phyloP scores from a whole-genome alignment of 129 eudicot genomes.

The Escallonia herrerae region DNA sequence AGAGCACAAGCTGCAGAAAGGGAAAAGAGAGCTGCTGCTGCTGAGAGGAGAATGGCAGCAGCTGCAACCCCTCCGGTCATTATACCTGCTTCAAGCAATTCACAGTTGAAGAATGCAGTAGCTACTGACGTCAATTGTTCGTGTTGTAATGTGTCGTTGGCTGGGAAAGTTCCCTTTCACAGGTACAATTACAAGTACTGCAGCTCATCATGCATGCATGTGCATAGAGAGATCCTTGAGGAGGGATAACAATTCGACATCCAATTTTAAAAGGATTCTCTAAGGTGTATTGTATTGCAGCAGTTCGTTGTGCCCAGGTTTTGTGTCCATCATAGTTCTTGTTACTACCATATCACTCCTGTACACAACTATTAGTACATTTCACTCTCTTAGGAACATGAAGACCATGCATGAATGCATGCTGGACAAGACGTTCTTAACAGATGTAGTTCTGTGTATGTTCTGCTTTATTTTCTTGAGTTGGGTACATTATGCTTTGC shows the following conservation, averaged over 20 bases:
- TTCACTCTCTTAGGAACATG: too few relatives aligned
- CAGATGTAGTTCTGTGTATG: too few relatives aligned
- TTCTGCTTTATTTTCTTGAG: too few relatives aligned
- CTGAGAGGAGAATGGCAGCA: constrained; percentile 80
- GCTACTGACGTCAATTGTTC: constrained; percentile 52
- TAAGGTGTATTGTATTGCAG: too few relatives aligned
- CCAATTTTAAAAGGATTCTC: not conserved
- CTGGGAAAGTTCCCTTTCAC: constrained; percentile 88
- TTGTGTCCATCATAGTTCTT: too few relatives aligned
- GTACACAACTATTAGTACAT: too few relatives aligned
- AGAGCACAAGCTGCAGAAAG: constrained; percentile 65
- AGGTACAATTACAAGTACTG: constrained; percentile 91
- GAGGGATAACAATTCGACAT: constrained; percentile 30
- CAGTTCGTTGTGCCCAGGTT: too few relatives aligned
- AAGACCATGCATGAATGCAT: too few relatives aligned
- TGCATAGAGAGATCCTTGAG: constrained; percentile 80
- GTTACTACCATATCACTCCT: too few relatives aligned
- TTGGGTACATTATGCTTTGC: too few relatives aligned
- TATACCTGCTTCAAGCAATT: constrained; percentile 15
- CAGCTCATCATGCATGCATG: constrained; percentile 88
- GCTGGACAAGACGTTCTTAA: too few relatives aligned
- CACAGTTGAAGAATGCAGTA: constrained; percentile 18
- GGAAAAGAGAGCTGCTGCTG: constrained; percentile 94
- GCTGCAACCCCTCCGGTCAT: constrained; percentile 27
- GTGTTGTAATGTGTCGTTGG: constrained; percentile 67